These are phyloP conservation scores for Brettanomyces anomalus DNA, from an alignment of 805 yeast genomes.

Conservation along the genomic window DNA sequence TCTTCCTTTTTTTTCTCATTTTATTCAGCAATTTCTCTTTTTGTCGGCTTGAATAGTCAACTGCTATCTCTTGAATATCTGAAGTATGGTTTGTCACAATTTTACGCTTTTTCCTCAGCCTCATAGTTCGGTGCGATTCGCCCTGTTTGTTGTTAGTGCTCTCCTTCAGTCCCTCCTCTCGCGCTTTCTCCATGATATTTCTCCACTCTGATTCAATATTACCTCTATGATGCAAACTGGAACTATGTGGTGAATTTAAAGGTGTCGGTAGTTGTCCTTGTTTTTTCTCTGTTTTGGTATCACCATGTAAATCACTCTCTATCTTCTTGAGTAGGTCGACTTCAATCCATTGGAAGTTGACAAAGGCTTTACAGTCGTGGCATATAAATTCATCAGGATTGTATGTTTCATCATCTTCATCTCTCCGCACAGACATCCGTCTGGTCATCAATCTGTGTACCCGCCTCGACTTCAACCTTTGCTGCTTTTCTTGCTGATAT, in stretches of 20 bases:
- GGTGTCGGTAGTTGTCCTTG: conserved; percentile 22
- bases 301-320: background rate
- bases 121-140: conserved; percentile 23
- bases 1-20: conserved; percentile 14
- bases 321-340: conserved; percentile 20
- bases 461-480: background rate
- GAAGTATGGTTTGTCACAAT: background rate
- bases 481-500: conserved; percentile 2
- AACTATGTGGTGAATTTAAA: conserved; percentile 18
- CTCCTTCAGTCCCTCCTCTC: background rate
- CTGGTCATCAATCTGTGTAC: background rate
- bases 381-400: conserved; percentile 35
- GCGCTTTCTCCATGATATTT: conserved; percentile 17
- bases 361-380: conserved; percentile 38
- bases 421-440: background rate
- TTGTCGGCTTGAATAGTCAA: background rate
- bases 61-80: too few species aligned
- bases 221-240: conserved; percentile 6
- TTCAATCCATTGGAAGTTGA: conserved; percentile 39
- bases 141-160: background rate
- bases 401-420: conserved; percentile 2
- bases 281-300: background rate
- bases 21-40: conserved; percentile 10
- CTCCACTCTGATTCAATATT: conserved; percentile 19
- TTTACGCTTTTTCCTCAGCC: conserved; percentile 29